Evolutionary conservation across 352 stramenopile genomes (phyloP).

Genomic region (Phytophthora syringae): DNA sequence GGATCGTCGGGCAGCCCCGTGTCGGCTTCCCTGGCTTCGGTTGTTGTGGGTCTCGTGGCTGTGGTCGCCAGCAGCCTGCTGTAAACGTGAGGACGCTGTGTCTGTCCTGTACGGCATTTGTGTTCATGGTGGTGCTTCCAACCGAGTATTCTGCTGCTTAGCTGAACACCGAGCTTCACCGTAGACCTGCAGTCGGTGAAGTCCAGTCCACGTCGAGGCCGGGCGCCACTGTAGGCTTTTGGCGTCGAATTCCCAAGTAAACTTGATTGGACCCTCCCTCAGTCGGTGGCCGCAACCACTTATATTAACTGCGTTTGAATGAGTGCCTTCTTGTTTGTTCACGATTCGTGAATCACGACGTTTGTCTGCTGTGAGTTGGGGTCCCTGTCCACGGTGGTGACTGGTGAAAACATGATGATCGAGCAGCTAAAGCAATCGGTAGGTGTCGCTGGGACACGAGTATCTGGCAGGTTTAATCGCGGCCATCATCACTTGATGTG

Average conservation of each 20-base stretch:
- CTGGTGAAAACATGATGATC: neutral
- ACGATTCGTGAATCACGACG: no score
- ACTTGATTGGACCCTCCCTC: conserved; percentile 1
- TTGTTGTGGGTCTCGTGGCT: conserved; percentile 42
- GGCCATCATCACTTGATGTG: neutral
- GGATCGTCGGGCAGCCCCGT: conserved; percentile 24
- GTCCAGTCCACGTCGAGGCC: neutral
- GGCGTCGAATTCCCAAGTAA: conserved; percentile 5
- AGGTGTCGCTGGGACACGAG: neutral
- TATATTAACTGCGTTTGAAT: conserved; percentile 2
- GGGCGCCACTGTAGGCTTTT: neutral
- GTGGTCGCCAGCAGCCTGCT: conserved; percentile 53
- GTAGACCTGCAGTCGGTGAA: conserved; percentile 1
- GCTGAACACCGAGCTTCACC: conserved; percentile 1
- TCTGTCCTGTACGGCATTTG: conserved; percentile 12
- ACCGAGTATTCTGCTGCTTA: conserved; percentile 1
- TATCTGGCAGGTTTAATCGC: neutral
- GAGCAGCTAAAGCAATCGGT: neutral
- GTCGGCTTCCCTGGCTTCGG: conserved; percentile 34
- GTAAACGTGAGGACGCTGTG: conserved; percentile 24
- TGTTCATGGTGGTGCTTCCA: conserved; percentile 1
- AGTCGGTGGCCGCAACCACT: neutral
- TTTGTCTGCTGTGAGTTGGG: no score
- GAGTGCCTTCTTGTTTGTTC: neutral
- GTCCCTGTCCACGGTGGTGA: no score